These are phyloP conservation scores for Agrostemma githago DNA, from an alignment of 148 eudicot species.

Conservation along the genomic window DNA sequence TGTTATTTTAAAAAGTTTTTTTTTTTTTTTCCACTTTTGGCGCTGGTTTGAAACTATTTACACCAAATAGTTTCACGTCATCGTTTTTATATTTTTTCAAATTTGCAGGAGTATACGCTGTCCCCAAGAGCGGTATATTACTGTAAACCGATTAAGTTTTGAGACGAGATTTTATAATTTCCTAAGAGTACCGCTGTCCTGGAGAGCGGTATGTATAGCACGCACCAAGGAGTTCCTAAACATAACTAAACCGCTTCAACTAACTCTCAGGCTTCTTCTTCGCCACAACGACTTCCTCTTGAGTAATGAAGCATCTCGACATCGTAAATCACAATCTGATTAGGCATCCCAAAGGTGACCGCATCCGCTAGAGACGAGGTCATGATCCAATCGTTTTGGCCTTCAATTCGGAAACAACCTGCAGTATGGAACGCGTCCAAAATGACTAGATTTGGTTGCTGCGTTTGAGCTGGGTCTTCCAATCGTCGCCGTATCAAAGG, in stretches of 20 bases:
- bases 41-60: too few relatives aligned
- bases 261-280: conserved; percentile 40
- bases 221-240: too few relatives aligned
- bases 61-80: conserved; percentile 38
- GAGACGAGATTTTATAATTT: too few relatives aligned
- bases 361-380: neutral
- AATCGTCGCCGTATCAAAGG: conserved; percentile 64
- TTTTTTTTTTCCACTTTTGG: too few relatives aligned
- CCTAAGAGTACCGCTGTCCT: too few relatives aligned
- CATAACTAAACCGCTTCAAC: conserved; percentile 41
- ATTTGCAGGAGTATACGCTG: too few relatives aligned
- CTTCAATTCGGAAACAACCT: conserved; percentile 44
- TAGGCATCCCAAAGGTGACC: conserved; percentile 53
- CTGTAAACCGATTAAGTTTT: too few relatives aligned
- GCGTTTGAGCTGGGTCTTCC: conserved; percentile 41
- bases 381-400: conserved; percentile 10
- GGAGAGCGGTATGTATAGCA: too few relatives aligned
- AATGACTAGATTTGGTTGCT: conserved; percentile 36
- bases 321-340: conserved; percentile 58
- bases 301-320: conserved; percentile 31
- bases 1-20: too few relatives aligned
- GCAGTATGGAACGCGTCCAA: conserved; percentile 59
- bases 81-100: too few relatives aligned
- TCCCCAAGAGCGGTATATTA: too few relatives aligned
- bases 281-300: conserved; percentile 57